Percentiles rank a stretch among this genome's conserved stretches.
These are phyloP conservation scores for Amniculicola lignicola DNA, from an alignment of 495 filamentous ascomycete species.

Conservation along the genomic window DNA sequence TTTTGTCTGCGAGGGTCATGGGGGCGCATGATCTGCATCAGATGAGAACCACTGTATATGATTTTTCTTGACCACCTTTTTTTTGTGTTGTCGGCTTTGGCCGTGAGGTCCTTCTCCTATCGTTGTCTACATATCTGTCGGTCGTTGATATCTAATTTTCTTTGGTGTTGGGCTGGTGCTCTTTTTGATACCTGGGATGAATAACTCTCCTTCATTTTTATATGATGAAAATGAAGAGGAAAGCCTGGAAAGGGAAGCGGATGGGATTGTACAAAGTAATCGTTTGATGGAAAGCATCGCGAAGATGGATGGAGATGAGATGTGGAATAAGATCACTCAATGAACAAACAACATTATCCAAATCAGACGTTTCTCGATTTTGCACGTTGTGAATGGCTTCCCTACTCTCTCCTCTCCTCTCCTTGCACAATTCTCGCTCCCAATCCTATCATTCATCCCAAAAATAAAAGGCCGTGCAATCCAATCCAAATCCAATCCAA, in stretches of 20 bases:
- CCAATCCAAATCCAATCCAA: too few relatives aligned
- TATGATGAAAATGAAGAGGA: not conserved
- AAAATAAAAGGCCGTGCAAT: too few relatives aligned
- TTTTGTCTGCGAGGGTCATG: too few relatives aligned
- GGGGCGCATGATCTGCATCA: too few relatives aligned
- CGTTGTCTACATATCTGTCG: not conserved
- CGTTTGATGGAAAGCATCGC: not conserved
- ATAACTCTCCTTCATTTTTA: not conserved
- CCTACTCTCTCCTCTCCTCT: too few relatives aligned
- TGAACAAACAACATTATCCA: not conserved
- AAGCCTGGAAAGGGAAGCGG: too few relatives aligned
- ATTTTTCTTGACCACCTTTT: too few relatives aligned
- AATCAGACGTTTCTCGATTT: too few relatives aligned
- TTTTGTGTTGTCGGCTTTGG: constrained; percentile 4
- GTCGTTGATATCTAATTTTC: constrained; percentile 4
- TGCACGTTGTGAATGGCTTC: too few relatives aligned
- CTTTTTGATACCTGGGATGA: constrained; percentile 4
- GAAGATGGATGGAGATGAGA: not conserved
- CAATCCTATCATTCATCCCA: too few relatives aligned
- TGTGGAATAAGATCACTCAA: not conserved
- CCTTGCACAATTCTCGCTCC: too few relatives aligned
- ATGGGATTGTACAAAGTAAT: not conserved
- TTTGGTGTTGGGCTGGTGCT: not conserved
- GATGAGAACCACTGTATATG: too few relatives aligned
- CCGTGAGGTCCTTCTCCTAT: not conserved